Percentiles rank a stretch among this genome's conserved stretches.
phyloP scores from a whole-genome alignment of 176 grass and related monocot species.

The Musa acuminata region DNA sequence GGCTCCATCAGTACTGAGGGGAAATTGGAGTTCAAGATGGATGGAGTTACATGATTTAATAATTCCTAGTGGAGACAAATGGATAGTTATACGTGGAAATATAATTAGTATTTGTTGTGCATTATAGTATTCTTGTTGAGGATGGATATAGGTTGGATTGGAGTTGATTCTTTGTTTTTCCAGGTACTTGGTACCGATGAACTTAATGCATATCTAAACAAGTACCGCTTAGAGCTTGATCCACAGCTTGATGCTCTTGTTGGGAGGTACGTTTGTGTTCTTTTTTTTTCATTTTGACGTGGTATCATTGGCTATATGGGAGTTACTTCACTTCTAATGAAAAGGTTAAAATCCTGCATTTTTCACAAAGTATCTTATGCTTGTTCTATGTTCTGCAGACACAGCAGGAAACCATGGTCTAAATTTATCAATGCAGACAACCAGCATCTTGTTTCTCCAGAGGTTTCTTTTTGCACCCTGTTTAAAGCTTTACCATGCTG shows the following conservation, averaged over 20 bases:
- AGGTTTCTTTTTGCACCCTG: slow-evolving; percentile 27
- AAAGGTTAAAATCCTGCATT: neutral
- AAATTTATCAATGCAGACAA: slow-evolving; percentile 65
- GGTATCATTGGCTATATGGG: too few relatives aligned
- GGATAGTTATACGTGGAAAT: too few relatives aligned
- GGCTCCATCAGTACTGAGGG: too few relatives aligned
- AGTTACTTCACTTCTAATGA: too few relatives aligned
- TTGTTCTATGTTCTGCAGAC: slow-evolving; percentile 24
- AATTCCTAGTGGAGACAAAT: too few relatives aligned
- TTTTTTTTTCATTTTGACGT: neutral
- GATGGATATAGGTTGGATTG: neutral
- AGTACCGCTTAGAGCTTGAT: slow-evolving; percentile 60
- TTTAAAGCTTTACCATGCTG: neutral
- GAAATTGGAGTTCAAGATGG: too few relatives aligned
- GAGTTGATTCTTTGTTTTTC: neutral
- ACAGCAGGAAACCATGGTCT: slow-evolving; percentile 58
- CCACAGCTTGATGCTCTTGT: slow-evolving; percentile 71
- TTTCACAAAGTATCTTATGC: neutral
- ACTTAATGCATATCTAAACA: slow-evolving; percentile 54
- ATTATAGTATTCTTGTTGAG: neutral
- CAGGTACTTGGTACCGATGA: slow-evolving; percentile 49
- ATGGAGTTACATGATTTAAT: neutral
- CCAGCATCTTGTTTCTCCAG: slow-evolving; percentile 57
- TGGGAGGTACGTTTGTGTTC: slow-evolving; percentile 40
- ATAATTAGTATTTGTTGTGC: too few relatives aligned